phyloP scores from a whole-genome alignment of 176 grass and related monocot genomes.

The Avena insularis region DNA sequence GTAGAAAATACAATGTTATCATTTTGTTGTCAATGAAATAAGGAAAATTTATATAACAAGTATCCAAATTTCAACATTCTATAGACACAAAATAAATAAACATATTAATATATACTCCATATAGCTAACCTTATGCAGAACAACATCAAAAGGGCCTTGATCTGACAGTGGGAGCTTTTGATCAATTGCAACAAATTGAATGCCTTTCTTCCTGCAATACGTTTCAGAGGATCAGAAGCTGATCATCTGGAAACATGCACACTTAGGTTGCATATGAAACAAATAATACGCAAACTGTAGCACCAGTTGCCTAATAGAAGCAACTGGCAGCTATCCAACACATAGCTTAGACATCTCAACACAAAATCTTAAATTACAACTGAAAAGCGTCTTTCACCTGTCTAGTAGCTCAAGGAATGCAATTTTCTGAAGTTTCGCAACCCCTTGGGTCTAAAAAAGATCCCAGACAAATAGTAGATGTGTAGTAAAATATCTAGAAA shows the following conservation, averaged over 20 bases:
- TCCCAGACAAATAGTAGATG: not conserved
- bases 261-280: not conserved
- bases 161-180: constrained; percentile 67
- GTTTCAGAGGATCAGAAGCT: constrained; percentile 44
- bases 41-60: constrained; percentile 7
- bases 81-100: constrained; percentile 19
- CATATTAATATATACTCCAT: constrained; percentile 5
- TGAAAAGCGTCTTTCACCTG: not conserved
- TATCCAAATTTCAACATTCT: not conserved
- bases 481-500: constrained; percentile 19
- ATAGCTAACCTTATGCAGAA: constrained; percentile 90
- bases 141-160: constrained; percentile 97
- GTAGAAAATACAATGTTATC: constrained; percentile 29
- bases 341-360: constrained; percentile 19
- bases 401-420: not conserved
- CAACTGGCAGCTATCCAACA: constrained; percentile 7
- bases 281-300: not conserved
- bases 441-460: not conserved
- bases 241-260: not conserved
- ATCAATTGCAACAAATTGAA: constrained; percentile 93
- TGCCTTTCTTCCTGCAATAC: constrained; percentile 85
- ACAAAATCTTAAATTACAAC: not conserved
- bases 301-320: constrained; percentile 9
- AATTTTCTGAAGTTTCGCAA: not conserved
- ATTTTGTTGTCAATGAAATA: constrained; percentile 26